These are phyloP conservation scores for Hygrocybe punicea DNA, from an alignment of 768 basidiomycete genomes.

Conservation along the genomic window DNA sequence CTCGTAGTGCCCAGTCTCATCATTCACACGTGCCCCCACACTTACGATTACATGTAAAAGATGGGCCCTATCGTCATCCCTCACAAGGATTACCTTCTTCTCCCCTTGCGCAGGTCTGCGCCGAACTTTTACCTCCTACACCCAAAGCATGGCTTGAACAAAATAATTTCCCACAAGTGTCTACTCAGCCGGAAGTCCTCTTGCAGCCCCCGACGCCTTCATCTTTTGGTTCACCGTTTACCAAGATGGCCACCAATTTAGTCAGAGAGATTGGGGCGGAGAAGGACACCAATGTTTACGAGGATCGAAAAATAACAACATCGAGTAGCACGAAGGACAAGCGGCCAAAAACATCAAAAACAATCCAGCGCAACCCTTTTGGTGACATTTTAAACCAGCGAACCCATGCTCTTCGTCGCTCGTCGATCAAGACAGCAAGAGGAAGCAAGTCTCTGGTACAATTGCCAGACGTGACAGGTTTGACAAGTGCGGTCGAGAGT, in stretches of 20 bases:
- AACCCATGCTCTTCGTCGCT: constrained; percentile 9
- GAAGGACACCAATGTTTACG: neutral
- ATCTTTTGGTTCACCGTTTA: constrained; percentile 52
- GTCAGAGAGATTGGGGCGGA: constrained; percentile 53
- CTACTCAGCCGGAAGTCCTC: constrained; percentile 48
- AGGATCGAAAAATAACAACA: neutral
- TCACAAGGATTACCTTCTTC: neutral
- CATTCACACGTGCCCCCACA: constrained; percentile 5
- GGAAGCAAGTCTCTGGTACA: constrained; percentile 19
- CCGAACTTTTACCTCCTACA: neutral
- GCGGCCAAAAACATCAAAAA: no score
- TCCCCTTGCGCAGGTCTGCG: neutral
- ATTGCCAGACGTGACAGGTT: constrained; percentile 79
- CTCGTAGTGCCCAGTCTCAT: constrained; percentile 44
- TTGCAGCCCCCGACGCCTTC: constrained; percentile 64
- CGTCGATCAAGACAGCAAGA: constrained; percentile 17
- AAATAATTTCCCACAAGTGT: constrained; percentile 26
- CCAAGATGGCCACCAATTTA: constrained; percentile 55
- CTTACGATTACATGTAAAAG: neutral
- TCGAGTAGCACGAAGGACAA: no score
- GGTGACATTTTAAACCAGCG: constrained; percentile 4
- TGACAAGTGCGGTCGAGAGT: constrained; percentile 74
- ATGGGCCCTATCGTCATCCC: neutral
- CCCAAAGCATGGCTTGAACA: constrained; percentile 17
- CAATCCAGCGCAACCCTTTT: no score